A percentile compares a stretch with the other conserved stretches of the same genome.
Evolutionary conservation across 495 filamentous ascomycete genomes (phyloP).

Genomic region (Podospora tetraspora): DNA sequence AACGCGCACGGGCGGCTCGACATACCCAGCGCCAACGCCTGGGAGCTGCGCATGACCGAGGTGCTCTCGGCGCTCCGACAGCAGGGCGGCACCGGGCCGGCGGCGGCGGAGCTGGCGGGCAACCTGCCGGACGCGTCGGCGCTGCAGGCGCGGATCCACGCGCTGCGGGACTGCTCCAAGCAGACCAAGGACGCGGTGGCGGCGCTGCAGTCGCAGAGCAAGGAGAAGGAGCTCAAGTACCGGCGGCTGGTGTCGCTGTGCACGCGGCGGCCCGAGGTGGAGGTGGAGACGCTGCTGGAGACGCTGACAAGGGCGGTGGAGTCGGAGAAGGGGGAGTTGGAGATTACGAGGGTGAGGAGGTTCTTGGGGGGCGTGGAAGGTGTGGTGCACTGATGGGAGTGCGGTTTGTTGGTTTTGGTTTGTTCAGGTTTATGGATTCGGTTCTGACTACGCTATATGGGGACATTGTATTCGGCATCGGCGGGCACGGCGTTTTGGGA

Average conservation of each 20-base stretch:
- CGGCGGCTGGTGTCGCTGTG: constrained; percentile 64
- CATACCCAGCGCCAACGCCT: constrained; percentile 25
- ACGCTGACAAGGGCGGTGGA: constrained; percentile 64
- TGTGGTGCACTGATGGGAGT: constrained; percentile 27
- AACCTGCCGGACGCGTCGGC: constrained; percentile 35
- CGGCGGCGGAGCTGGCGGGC: constrained; percentile 12
- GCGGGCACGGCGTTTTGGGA: constrained; percentile 3
- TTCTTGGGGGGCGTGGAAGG: constrained; percentile 68
- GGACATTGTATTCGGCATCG: constrained; percentile 2
- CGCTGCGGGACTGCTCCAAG: constrained; percentile 51
- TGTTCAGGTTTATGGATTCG: neutral
- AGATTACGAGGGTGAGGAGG: constrained; percentile 62
- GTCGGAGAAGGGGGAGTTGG: constrained; percentile 64
- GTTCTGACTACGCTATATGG: neutral
- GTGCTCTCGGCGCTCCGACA: constrained; percentile 19
- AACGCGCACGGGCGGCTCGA: constrained; percentile 36
- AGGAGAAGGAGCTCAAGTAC: constrained; percentile 64
- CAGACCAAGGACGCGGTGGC: constrained; percentile 53
- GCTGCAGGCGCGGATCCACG: constrained; percentile 41
- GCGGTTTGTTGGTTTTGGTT: too few species aligned
- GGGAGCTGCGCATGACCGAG: constrained; percentile 36
- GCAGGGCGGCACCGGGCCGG: constrained; percentile 1
- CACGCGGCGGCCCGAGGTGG: constrained; percentile 56
- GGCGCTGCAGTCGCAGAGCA: constrained; percentile 53
- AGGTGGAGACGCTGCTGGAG: constrained; percentile 60